Conservation (phyloP, 2,329 filamentous ascomycete species). For the Tolypocladium cylindrosporum region DNA sequence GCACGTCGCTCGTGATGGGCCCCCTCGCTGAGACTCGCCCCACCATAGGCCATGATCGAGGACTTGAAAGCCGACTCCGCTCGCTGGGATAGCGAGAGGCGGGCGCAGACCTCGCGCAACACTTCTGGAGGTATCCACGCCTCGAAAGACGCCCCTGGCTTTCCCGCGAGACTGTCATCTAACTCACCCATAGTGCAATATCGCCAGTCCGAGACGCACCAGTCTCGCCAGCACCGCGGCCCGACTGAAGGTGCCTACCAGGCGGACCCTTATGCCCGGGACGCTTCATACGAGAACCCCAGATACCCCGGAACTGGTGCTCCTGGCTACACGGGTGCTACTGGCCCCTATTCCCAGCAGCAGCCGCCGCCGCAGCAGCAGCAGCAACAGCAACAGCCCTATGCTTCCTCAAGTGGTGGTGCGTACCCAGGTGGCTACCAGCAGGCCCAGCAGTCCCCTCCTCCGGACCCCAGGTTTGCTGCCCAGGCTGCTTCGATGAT, state of each 20-base stretch:
- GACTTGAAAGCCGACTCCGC: slow-evolving; percentile 53
- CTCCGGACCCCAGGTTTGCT: slow-evolving; percentile 23
- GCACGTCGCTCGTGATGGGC: background rate
- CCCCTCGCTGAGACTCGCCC: background rate
- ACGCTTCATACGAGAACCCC: slow-evolving; percentile 30
- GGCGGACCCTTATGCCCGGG: slow-evolving; percentile 26
- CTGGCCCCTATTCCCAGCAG: slow-evolving; percentile 19
- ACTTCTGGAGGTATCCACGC: slow-evolving; percentile 47
- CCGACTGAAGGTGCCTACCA: slow-evolving; percentile 29
- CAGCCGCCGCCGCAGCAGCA: slow-evolving; percentile 7
- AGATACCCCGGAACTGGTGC: slow-evolving; percentile 42
- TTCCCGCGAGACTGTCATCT: slow-evolving; percentile 41
- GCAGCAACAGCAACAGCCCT: slow-evolving; percentile 15
- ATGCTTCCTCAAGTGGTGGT: slow-evolving; percentile 19
- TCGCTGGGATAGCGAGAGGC: slow-evolving; percentile 51
- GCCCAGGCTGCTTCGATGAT: slow-evolving; percentile 18
- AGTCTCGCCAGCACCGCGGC: slow-evolving; percentile 37
- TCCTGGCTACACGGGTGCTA: slow-evolving; percentile 37
- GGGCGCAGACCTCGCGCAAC: slow-evolving; percentile 43
- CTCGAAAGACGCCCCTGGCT: slow-evolving; percentile 38
- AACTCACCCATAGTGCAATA: slow-evolving; percentile 50
- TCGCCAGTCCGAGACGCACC: slow-evolving; percentile 42
- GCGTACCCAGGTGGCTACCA: slow-evolving; percentile 20
- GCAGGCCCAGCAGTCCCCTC: slow-evolving; percentile 20
- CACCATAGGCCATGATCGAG: slow-evolving; percentile 50